A percentile compares a stretch with the other conserved stretches of the same genome.
Evolutionary conservation across 1,139 yeast species (phyloP).

Genomic region (Yamadazyma membranifaciens): DNA sequence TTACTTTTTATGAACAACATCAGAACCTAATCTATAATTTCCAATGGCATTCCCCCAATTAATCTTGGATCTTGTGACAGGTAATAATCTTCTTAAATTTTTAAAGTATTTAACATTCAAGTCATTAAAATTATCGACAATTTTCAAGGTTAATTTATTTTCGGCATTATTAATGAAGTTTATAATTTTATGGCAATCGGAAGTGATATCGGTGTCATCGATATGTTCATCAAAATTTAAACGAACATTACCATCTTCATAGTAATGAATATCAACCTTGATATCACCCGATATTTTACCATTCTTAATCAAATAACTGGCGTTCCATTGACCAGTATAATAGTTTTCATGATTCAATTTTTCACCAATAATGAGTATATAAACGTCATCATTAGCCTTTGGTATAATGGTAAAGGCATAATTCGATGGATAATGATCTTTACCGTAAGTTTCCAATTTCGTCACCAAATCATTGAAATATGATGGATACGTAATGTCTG

Average conservation of each 20-base stretch:
- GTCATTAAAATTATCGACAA: constrained; percentile 64
- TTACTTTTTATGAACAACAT: constrained; percentile 50
- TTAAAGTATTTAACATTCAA: constrained; percentile 83
- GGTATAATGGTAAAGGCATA: constrained; percentile 48
- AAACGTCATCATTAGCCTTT: constrained; percentile 20
- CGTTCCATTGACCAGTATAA: constrained; percentile 90
- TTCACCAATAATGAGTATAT: constrained; percentile 64
- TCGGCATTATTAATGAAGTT: constrained; percentile 60
- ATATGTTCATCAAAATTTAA: constrained; percentile 56
- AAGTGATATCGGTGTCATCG: constrained; percentile 16
- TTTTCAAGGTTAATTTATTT: constrained; percentile 53
- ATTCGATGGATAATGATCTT: constrained; percentile 53
- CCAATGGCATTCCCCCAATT: constrained; percentile 96
- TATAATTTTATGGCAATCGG: constrained; percentile 35
- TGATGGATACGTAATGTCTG: constrained; percentile 24
- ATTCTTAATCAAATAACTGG: constrained; percentile 53
- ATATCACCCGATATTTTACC: constrained; percentile 51
- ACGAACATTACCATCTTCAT: constrained; percentile 93
- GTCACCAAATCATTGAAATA: constrained; percentile 29
- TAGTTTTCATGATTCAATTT: constrained; percentile 73
- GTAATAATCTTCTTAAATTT: constrained; percentile 82
- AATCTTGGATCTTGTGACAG: constrained; percentile 86
- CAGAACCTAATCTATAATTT: constrained; percentile 83
- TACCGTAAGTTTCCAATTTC: constrained; percentile 39
- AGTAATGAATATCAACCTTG: constrained; percentile 80